Evolutionary conservation across 2,329 filamentous ascomycete genomes (phyloP).

Genomic region (Orbilia brochopaga): DNA sequence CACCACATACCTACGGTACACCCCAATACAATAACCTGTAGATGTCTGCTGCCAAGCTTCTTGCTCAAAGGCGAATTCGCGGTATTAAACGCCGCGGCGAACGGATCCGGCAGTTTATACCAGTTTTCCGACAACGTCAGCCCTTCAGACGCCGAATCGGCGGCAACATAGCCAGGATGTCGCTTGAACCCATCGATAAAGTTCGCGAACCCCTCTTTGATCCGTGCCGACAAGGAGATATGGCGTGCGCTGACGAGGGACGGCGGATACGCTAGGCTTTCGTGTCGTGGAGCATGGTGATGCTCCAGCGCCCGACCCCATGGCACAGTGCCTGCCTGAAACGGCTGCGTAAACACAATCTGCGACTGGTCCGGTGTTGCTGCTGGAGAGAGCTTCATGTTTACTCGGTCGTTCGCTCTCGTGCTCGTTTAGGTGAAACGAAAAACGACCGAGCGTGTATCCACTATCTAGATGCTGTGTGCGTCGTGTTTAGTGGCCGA

Average conservation of each 20-base stretch:
- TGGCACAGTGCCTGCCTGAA: slow-evolving; percentile 39
- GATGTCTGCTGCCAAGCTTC: slow-evolving; percentile 40
- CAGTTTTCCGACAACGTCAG: slow-evolving; percentile 38
- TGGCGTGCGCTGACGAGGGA: slow-evolving; percentile 39
- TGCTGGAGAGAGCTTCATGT: slow-evolving; percentile 38
- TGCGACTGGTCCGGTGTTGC: slow-evolving; percentile 39
- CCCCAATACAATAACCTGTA: slow-evolving; percentile 44
- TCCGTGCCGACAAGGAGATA: slow-evolving; percentile 29
- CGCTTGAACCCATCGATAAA: slow-evolving; percentile 43
- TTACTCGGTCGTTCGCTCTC: background rate
- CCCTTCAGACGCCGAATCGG: slow-evolving; percentile 22
- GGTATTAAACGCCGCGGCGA: slow-evolving; percentile 43
- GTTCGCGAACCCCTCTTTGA: slow-evolving; percentile 29
- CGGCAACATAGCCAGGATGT: slow-evolving; percentile 37
- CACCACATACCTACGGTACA: slow-evolving; percentile 36
- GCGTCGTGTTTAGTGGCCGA: background rate
- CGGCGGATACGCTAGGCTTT: slow-evolving; percentile 45
- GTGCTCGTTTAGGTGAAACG: too few relatives aligned
- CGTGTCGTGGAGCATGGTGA: slow-evolving; percentile 31
- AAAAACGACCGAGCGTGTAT: background rate
- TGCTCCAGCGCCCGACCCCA: slow-evolving; percentile 45
- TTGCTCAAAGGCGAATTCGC: slow-evolving; percentile 40
- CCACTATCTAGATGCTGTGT: background rate
- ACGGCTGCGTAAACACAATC: slow-evolving; percentile 27
- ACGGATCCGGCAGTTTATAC: slow-evolving; percentile 46